Evolutionary conservation across 495 filamentous ascomycete genomes (phyloP).

Genomic region (Bombardia bombarda): DNA sequence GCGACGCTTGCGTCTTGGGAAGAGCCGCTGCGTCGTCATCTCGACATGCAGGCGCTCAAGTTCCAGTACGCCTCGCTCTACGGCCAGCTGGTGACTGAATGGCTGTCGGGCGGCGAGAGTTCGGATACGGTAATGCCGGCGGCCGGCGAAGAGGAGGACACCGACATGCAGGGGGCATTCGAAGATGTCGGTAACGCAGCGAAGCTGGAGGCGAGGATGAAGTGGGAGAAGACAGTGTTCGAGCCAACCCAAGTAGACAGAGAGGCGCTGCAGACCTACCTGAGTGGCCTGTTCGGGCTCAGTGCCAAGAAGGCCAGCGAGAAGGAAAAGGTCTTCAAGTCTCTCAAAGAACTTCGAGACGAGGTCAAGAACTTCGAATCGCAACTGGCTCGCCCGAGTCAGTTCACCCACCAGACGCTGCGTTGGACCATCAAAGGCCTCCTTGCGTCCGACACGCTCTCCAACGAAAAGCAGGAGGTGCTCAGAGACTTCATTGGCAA

Average conservation of each 20-base stretch:
- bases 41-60: conserved; percentile 39
- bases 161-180: background rate
- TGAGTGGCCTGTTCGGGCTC: conserved; percentile 42
- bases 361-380: conserved; percentile 2
- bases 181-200: conserved; percentile 18
- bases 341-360: too few relatives aligned
- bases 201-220: conserved; percentile 37
- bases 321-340: too few relatives aligned
- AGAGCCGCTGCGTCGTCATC: conserved; percentile 26
- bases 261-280: conserved; percentile 35
- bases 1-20: conserved; percentile 30
- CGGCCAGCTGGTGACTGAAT: conserved; percentile 53
- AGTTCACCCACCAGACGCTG: conserved; percentile 11
- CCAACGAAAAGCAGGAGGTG: conserved; percentile 49
- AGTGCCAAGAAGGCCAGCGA: conserved; percentile 15
- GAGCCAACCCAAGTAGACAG: conserved; percentile 26
- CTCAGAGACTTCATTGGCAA: conserved; percentile 54
- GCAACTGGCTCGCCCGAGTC: conserved; percentile 6
- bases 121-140: conserved; percentile 12
- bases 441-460: conserved; percentile 48
- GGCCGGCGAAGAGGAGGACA: conserved; percentile 1
- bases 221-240: conserved; percentile 47
- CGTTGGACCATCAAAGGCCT: conserved; percentile 40
- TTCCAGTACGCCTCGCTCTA: conserved; percentile 56
- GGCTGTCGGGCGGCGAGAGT: conserved; percentile 32